A percentile compares a stretch with the other conserved stretches of the same genome.
These are phyloP conservation scores for Cytospora piceae DNA, from an alignment of 2,329 filamentous ascomycete genomes.

Conservation along the genomic window DNA sequence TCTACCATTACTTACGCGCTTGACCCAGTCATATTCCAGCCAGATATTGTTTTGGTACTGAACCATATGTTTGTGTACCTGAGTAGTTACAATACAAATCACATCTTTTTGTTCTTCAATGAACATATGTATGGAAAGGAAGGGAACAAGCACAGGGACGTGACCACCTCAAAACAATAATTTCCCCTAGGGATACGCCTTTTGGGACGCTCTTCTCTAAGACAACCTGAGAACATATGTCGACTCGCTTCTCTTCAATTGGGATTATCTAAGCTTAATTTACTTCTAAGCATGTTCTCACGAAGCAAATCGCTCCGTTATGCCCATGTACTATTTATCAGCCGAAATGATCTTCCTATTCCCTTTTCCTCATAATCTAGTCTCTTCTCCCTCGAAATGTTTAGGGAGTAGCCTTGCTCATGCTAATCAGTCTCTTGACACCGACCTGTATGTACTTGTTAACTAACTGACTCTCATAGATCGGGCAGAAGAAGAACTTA, in stretches of 20 bases:
- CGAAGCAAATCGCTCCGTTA: constrained; percentile 1
- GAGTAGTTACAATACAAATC: too few relatives aligned
- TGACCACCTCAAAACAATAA: neutral
- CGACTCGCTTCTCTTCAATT: neutral
- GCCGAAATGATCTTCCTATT: neutral
- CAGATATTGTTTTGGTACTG: too few relatives aligned
- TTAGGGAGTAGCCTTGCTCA: constrained; percentile 76
- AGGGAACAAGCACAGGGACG: neutral
- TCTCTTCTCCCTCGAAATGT: neutral
- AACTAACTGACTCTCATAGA: constrained; percentile 38
- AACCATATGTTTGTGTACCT: too few relatives aligned
- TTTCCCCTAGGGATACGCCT: neutral
- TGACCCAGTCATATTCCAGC: neutral
- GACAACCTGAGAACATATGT: neutral
- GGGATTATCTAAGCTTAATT: neutral
- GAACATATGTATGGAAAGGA: neutral
- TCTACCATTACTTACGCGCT: neutral
- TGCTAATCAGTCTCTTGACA: constrained; percentile 75
- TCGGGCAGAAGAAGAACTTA: constrained; percentile 50
- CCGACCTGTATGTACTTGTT: constrained; percentile 61
- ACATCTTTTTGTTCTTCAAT: neutral
- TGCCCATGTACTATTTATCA: neutral
- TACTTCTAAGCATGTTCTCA: neutral
- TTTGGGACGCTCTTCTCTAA: neutral
- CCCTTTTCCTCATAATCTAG: neutral